phyloP scores from a whole-genome alignment of 176 grass and related monocot genomes.

The Eleusine coracana region DNA sequence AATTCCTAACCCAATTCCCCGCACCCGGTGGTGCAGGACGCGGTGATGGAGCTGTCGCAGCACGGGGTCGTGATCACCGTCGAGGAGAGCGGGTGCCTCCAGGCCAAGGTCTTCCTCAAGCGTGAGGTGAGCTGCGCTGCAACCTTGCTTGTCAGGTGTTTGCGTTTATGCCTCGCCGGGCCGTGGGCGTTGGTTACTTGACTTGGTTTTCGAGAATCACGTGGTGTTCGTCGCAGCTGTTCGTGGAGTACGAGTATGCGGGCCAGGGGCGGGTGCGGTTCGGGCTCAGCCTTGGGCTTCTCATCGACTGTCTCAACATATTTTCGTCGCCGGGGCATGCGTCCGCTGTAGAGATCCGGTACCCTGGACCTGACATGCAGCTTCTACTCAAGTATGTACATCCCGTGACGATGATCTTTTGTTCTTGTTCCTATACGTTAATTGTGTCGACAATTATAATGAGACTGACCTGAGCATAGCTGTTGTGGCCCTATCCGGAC shows the following conservation, averaged over 20 bases:
- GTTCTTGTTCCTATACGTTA: not conserved
- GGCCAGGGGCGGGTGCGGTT: conserved; percentile 68
- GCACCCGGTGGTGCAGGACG: conserved; percentile 45
- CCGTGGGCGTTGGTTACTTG: not conserved
- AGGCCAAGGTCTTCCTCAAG: conserved; percentile 95
- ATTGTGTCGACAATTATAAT: not conserved
- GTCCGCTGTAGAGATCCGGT: conserved; percentile 71
- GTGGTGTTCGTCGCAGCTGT: conserved; percentile 51
- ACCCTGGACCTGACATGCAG: conserved; percentile 92
- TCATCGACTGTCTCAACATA: conserved; percentile 80
- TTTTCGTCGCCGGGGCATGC: conserved; percentile 65
- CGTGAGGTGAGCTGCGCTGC: conserved; percentile 58
- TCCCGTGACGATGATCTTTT: not conserved
- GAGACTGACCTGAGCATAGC: not conserved
- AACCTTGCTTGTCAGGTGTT: conserved; percentile 18
- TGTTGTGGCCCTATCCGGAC: not conserved
- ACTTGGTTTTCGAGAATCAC: not conserved
- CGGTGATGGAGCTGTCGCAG: conserved; percentile 74
- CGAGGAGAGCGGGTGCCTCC: conserved; percentile 86
- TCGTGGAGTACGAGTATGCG: conserved; percentile 69
- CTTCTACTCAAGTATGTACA: conserved; percentile 72
- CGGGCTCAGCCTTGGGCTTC: conserved; percentile 80
- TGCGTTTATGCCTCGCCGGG: conserved; percentile 22
- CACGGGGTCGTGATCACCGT: conserved; percentile 84
- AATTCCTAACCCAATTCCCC: not conserved